These are phyloP conservation scores for Tolypocladium sp. DNA, from an alignment of 2,329 filamentous ascomycete genomes.

Conservation along the genomic window DNA sequence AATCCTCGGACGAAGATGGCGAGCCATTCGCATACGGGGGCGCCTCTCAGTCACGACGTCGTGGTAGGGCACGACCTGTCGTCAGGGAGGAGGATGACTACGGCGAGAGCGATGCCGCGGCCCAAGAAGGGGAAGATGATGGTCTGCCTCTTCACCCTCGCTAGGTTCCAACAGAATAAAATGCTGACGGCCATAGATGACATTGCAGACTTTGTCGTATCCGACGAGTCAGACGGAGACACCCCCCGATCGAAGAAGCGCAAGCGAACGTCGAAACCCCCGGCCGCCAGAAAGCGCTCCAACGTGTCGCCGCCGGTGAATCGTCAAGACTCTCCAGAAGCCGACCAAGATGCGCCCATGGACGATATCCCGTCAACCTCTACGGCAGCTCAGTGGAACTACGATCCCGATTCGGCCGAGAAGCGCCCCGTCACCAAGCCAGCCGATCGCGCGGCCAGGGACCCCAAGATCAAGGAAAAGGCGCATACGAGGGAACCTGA, in stretches of 20 bases:
- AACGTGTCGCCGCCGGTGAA: slow-evolving; percentile 35
- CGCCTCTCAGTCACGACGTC: slow-evolving; percentile 27
- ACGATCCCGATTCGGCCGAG: slow-evolving; percentile 38
- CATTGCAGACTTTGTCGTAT: slow-evolving; percentile 79
- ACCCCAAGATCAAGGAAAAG: slow-evolving; percentile 46
- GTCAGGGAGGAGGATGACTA: slow-evolving; percentile 62
- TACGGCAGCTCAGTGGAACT: slow-evolving; percentile 75
- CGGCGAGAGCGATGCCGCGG: slow-evolving; percentile 56
- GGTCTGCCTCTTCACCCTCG: slow-evolving; percentile 26
- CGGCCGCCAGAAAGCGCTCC: slow-evolving; percentile 52
- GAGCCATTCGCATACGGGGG: slow-evolving; percentile 52
- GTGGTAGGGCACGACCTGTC: slow-evolving; percentile 43
- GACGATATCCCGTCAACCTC: slow-evolving; percentile 53
- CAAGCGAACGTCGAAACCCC: slow-evolving; percentile 54
- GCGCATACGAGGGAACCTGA: slow-evolving; percentile 77
- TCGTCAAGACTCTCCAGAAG: slow-evolving; percentile 26
- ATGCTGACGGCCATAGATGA: slow-evolving; percentile 39
- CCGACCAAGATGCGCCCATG: slow-evolving; percentile 42
- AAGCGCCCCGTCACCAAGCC: slow-evolving; percentile 25
- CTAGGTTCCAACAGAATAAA: background rate
- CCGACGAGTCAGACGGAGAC: slow-evolving; percentile 71
- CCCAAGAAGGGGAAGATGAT: slow-evolving; percentile 54
- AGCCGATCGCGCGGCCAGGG: slow-evolving; percentile 16
- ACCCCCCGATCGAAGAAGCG: slow-evolving; percentile 56
- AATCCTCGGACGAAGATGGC: slow-evolving; percentile 74